Percentiles rank a stretch among this genome's conserved stretches.
These are phyloP conservation scores for Penicillium malachiteum DNA, from an alignment of 495 filamentous ascomycete species.

Conservation along the genomic window DNA sequence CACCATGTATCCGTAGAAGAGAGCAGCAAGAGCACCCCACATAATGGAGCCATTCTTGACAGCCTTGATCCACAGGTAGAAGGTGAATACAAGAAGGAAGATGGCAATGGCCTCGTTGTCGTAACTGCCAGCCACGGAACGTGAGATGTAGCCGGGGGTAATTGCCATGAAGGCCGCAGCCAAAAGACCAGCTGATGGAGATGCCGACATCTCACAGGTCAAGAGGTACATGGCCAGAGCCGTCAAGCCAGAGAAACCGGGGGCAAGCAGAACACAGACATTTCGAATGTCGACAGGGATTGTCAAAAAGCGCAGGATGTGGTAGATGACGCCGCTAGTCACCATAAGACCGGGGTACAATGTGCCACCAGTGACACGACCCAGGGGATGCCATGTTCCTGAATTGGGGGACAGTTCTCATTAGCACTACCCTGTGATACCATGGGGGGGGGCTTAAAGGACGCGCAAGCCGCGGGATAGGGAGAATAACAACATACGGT, in stretches of 20 bases:
- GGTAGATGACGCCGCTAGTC: conserved; percentile 95
- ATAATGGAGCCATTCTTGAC: conserved; percentile 93
- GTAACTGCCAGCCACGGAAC: conserved; percentile 97
- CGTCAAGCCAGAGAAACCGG: conserved; percentile 92
- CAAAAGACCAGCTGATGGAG: conserved; percentile 89
- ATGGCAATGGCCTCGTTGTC: conserved; percentile 99
- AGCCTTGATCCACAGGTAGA: conserved; percentile 98
- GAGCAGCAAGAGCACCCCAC: conserved; percentile 90
- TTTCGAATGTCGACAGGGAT: conserved; percentile 98
- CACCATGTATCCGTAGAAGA: conserved; percentile 99
- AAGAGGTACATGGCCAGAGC: conserved; percentile 92
- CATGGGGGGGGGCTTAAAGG: neutral
- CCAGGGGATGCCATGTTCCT: conserved; percentile 99
- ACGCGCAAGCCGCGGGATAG: conserved; percentile 9
- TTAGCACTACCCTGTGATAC: conserved; percentile 19
- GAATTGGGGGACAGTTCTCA: conserved; percentile 17
- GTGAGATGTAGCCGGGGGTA: conserved; percentile 93
- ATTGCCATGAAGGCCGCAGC: conserved; percentile 98
- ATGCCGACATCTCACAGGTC: conserved; percentile 92
- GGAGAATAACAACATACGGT: conserved; percentile 59
- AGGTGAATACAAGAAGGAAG: conserved; percentile 97
- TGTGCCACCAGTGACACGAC: conserved; percentile 96
- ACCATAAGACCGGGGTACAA: conserved; percentile 99
- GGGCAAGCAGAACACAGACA: conserved; percentile 95
- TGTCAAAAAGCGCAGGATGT: conserved; percentile 84